Base-by-base conservation (phyloP, 257 asterid species). In the Ocimum tenuiflorum region DNA sequence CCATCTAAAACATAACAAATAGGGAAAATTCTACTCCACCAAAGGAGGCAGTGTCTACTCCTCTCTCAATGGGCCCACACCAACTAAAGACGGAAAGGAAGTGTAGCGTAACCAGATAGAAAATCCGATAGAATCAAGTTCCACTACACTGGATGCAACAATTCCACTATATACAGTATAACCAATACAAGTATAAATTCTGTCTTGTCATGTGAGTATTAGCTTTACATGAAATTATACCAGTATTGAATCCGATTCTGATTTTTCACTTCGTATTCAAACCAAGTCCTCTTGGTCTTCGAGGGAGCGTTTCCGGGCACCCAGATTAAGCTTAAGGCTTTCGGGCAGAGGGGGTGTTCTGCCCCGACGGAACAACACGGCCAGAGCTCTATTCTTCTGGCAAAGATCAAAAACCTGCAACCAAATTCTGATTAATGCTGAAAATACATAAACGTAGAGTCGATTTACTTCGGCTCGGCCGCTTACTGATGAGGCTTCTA, bases 401-500 rank as follows among this genome's bases (percentile, higher is more conserved):
- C 96, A 91, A 54, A 91, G 79, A 79, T 91, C 98, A 77, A 91
- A 91, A 38, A 91, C 97, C 97, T 91, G 82, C 67, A 78, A 23
- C 11, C 58, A 39, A 15, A 10, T 53, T 43, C 1, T 17, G 51
- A 63, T 39, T 11, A 65, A 56, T 63, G 51, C 23, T 39, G 36
- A 52, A 58, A 53, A 24, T 53, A 4, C 56, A 8, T 6, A 22
- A n/a, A 18, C 45, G 43, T 60, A 12, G 73, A 49, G 56, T 54
- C 36, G 3, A 14, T 15, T 70, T 62, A 12, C 48, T 6, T 52
- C 2, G 22, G 59, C 11, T 65, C n/a, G 55, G 61, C 6, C 55
- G 71, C 89, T 85, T 76, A 91, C 98, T 35, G 95, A 89, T 22
- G 95, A 86, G 60, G 98, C 98, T 60, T 91, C 98, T 61, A 91